Evolutionary conservation across 1,284 basidiomycete species (phyloP).

Genomic region (Ustilago vetiveriae): DNA sequence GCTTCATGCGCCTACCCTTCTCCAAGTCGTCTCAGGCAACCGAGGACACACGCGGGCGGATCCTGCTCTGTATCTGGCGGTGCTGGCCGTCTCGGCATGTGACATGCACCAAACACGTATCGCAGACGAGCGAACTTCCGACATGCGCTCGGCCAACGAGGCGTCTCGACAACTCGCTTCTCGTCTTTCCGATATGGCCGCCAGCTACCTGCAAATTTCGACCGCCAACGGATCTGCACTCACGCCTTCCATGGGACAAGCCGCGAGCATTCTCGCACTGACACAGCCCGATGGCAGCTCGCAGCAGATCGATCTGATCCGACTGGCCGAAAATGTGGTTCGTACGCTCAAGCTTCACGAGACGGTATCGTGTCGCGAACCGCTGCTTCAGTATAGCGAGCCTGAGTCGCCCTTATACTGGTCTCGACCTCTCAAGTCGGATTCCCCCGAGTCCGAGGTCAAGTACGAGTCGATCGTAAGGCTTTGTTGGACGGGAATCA

Average conservation of each 20-base stretch:
- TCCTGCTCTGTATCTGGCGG: constrained; percentile 44
- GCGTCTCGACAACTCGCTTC: constrained; percentile 24
- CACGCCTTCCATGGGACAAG: constrained; percentile 37
- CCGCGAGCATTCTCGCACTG: constrained; percentile 47
- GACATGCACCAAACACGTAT: constrained; percentile 43
- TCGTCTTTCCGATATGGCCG: constrained; percentile 30
- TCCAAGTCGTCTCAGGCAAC: constrained; percentile 23
- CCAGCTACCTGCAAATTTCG: constrained; percentile 36
- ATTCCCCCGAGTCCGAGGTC: constrained; percentile 42
- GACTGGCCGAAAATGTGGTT: constrained; percentile 40
- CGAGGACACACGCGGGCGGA: constrained; percentile 25
- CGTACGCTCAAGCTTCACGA: constrained; percentile 28
- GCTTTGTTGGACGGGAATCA: constrained; percentile 43
- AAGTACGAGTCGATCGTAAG: constrained; percentile 52
- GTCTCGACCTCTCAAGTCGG: constrained; percentile 33
- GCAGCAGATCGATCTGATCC: constrained; percentile 31
- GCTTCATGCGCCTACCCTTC: constrained; percentile 42
- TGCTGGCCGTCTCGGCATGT: constrained; percentile 46
- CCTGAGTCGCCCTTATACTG: constrained; percentile 44
- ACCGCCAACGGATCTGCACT: constrained; percentile 19
- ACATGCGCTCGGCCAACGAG: constrained; percentile 39
- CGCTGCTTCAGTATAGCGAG: constrained; percentile 33
- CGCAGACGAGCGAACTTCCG: constrained; percentile 32
- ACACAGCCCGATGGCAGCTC: constrained; percentile 42
- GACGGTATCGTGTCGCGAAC: constrained; percentile 28